Evolutionary conservation across 352 stramenopile species (phyloP), one percentile per base, ranked within the genome.

Genomic region (Globisporangium polare): DNA sequence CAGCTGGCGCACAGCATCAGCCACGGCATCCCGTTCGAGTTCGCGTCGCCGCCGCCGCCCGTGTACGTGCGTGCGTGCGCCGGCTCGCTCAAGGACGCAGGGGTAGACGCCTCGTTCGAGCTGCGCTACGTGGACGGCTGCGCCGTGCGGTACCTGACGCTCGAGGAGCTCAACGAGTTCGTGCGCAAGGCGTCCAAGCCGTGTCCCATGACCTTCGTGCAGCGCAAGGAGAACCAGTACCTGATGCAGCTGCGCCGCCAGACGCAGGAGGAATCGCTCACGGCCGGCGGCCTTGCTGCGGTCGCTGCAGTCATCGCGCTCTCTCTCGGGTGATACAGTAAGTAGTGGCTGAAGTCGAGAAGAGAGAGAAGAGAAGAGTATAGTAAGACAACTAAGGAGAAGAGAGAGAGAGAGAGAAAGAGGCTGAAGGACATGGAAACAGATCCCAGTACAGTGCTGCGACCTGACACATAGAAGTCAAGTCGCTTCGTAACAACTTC

Each of bases 141-240:
- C 22, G 66, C 77, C 0, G 80, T 90, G 59, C 70, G 80, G 5
- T 88, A 91, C 26, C 67, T 91, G 12, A 70, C 71, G 26, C 78
- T 93, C 71, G 71, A 84, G 41, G 74, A 91, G 70, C 74, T 93
- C 45, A 69, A 89, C 49, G 67, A 73, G 26, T 66, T 86, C 27
- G 80, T 93, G 31, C 73, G 78, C 29, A 63, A 75, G 31, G 62
- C 73, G 18, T 59, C 73, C 60, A 90, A 90, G 64, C 84, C 84
- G 3, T 86, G 78, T 29, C 58, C 62, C 10, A 69, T 93, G 63
- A 77, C 68, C 9, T 93, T 93, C 62, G 74, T 81, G 12, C 79
- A 88, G 63, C 69, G 65, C 59, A 74, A 75, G 26, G 79, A 90
- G 18, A 77, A 72, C 20, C 67, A 75, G 53, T 75, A 87, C 45